Evolutionary conservation across 495 filamentous ascomycete genomes (phyloP).

Genomic region (Aspergillus homomorphus): DNA sequence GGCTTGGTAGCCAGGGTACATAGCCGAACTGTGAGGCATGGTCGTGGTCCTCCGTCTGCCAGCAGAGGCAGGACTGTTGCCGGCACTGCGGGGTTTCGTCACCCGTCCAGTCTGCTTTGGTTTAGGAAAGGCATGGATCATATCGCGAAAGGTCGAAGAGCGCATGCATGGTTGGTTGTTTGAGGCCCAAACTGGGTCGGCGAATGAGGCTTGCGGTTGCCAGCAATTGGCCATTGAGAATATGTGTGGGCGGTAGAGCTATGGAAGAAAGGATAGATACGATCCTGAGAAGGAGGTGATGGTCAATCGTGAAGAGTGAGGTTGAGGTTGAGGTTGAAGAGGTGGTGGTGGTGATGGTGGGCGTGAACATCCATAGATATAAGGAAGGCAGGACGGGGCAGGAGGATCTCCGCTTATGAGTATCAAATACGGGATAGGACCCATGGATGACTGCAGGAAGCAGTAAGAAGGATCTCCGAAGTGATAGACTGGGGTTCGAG

Average conservation of each 20-base stretch:
- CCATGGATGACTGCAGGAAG: slow-evolving; percentile 24
- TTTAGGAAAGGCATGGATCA: slow-evolving; percentile 34
- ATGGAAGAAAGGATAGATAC: background rate
- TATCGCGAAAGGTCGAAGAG: slow-evolving; percentile 29
- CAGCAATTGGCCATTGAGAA: slow-evolving; percentile 35
- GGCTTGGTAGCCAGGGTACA: slow-evolving; percentile 27
- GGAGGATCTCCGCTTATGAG: slow-evolving; percentile 16
- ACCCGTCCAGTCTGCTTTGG: slow-evolving; percentile 47
- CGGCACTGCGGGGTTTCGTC: slow-evolving; percentile 65
- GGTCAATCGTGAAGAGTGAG: slow-evolving; percentile 1
- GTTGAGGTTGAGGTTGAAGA: background rate
- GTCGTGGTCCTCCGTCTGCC: slow-evolving; percentile 54
- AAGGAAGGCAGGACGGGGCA: slow-evolving; percentile 4
- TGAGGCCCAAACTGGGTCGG: slow-evolving; percentile 32
- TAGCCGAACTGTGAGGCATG: slow-evolving; percentile 40
- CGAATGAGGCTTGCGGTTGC: slow-evolving; percentile 29
- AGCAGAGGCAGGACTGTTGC: slow-evolving; percentile 64
- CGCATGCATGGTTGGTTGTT: slow-evolving; percentile 23
- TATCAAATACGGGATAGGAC: slow-evolving; percentile 19
- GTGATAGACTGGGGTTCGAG: slow-evolving; percentile 16
- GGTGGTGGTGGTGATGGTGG: background rate
- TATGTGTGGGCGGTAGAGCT: background rate
- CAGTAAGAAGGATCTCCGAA: slow-evolving; percentile 21
- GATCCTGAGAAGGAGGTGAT: background rate
- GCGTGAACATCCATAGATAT: background rate